These are phyloP conservation scores for Fusarium brachygibbosum DNA, from an alignment of 2,329 filamentous ascomycete species.

Conservation along the genomic window DNA sequence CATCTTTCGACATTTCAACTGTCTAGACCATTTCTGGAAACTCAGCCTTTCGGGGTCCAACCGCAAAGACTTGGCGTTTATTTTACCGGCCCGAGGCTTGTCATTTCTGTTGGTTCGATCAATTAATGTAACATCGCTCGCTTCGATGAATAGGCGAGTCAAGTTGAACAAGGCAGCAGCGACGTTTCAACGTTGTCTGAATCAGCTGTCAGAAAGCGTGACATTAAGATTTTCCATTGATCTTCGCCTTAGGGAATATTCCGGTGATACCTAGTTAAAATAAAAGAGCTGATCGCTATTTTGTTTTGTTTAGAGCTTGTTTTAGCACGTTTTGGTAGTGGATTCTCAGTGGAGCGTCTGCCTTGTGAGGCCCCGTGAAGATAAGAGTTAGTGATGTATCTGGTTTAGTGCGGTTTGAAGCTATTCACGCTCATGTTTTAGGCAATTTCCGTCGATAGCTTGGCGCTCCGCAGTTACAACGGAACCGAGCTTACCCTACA, in stretches of 20 bases:
- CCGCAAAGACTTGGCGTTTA: conserved; percentile 12
- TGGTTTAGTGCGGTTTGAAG: not conserved
- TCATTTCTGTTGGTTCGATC: not conserved
- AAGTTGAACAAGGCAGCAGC: not conserved
- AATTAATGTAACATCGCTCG: not conserved
- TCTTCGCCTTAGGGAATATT: not conserved
- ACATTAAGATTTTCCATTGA: not conserved
- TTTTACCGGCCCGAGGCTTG: conserved; percentile 4
- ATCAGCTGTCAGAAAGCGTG: not conserved
- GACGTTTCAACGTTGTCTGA: not conserved
- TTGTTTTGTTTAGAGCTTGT: not conserved
- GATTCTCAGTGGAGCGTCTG: conserved; percentile 22
- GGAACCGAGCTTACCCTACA: not conserved
- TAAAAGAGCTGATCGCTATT: not conserved
- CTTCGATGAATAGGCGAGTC: not conserved
- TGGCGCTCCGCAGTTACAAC: not conserved
- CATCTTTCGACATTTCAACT: conserved; percentile 1
- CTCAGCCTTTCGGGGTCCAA: conserved; percentile 10
- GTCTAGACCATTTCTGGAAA: conserved; percentile 22
- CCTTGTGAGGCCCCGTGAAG: not conserved
- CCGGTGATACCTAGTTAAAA: not conserved
- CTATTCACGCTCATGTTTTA: conserved; percentile 4
- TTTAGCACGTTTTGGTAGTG: not conserved
- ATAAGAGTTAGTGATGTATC: not conserved
- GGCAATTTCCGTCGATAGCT: conserved; percentile 18